Base-by-base conservation (phyloP, 495 filamentous ascomycete species). In the Daldinia childiae region DNA sequence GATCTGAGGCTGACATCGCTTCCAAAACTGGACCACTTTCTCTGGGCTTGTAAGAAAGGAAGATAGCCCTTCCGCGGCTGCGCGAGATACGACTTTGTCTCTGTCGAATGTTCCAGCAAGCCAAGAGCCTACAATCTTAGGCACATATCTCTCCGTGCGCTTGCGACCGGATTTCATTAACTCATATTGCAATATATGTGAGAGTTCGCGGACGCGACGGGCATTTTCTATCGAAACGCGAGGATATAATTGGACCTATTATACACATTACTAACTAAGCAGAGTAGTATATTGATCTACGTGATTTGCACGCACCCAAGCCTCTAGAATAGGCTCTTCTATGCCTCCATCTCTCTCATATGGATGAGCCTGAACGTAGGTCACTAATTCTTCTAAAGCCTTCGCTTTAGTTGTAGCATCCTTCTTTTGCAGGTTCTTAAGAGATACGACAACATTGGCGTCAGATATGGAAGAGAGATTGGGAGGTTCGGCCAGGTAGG, bases 331-430 rank as follows among this genome's bases (percentile, higher is more conserved):
- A 0, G 88, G 82, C 58, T 96, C 92, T 75, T 97, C 92, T 14
- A 90, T 78, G 7, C 87, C 90, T 2, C 83, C 86, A 24, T 76
- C 79, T 32, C 80, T 77, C 15, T 80, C 81, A 59, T 83, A 84
- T 62, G 58, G 80, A 77, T 70, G 83, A 62, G 62, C 69, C 50
- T 82, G 74, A n/a, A 93, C 81, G 73, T 90, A 87, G 41, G 86
- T 76, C 51, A 90, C 86, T 34, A 99, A 77, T 45, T 97, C 95
- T 61, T 98, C 95, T 56, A 99, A 77, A 0, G 93, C 95, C 77
- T 96, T 97, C n/a, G 90, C 85, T 73, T 96, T 95, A 29, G 96
- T 99, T 14, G 88, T 95, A 64, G 90, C 90, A 82, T 97, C 94
- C 79, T 93, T 97, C 82, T 98, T 99, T 52, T 89, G 86, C 15